Conservation (phyloP, 306 rosid species). For the Malus sieversii region DNA sequence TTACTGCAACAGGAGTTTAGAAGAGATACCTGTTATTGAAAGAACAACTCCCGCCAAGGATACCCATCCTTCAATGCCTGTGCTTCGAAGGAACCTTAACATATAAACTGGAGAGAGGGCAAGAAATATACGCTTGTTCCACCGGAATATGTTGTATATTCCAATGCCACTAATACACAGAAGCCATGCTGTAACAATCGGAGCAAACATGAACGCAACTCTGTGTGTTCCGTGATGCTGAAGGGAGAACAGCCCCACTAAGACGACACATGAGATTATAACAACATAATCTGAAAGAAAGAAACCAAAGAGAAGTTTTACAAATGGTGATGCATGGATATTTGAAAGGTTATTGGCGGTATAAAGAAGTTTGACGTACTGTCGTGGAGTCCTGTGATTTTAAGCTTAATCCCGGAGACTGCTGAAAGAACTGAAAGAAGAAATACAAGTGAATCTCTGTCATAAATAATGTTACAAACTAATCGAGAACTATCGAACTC, state of each 20-base stretch:
- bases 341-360: background rate
- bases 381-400: conserved; percentile 66
- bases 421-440: conserved; percentile 83
- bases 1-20: conserved; percentile 2
- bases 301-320: conserved; percentile 10
- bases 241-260: conserved; percentile 69
- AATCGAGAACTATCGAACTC: too few species aligned
- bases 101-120: conserved; percentile 66
- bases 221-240: conserved; percentile 70
- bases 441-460: conserved; percentile 13
- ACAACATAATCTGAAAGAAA: conserved; percentile 52
- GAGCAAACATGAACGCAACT: conserved; percentile 75
- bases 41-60: conserved; percentile 65
- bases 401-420: conserved; percentile 68
- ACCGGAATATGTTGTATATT: conserved; percentile 50
- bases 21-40: conserved; percentile 55
- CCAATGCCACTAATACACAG: conserved; percentile 54
- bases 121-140: conserved; percentile 45
- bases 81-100: conserved; percentile 43
- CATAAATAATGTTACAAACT: background rate
- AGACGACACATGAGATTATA: conserved; percentile 51
- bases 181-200: conserved; percentile 62
- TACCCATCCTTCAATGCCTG: conserved; percentile 56
- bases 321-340: background rate
- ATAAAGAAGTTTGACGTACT: conserved; percentile 37